phyloP scores from a whole-genome alignment of 495 filamentous ascomycete species.

The Neurospora terricola region DNA sequence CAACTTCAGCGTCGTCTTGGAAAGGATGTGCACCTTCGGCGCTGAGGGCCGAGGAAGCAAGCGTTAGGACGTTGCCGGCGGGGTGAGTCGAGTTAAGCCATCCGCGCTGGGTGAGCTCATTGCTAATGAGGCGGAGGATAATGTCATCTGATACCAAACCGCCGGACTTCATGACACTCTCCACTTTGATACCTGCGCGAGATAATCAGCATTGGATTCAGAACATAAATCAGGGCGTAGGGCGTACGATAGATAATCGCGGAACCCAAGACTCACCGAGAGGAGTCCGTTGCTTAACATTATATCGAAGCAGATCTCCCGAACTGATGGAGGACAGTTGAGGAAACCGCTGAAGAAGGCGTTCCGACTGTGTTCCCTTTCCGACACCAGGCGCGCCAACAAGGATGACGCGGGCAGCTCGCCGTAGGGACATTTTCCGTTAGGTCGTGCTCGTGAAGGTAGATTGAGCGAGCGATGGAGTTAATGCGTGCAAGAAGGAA shows the following conservation, averaged over 20 bases:
- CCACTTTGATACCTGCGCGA: conserved; percentile 69
- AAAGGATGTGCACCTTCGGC: conserved; percentile 16
- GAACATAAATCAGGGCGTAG: not conserved
- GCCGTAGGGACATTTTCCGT: conserved; percentile 49
- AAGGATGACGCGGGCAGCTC: conserved; percentile 86
- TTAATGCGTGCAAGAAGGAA: not conserved
- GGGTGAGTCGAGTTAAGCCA: conserved; percentile 51
- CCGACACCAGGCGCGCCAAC: conserved; percentile 88
- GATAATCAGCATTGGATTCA: not conserved
- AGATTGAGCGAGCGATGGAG: not conserved
- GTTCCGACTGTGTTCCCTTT: conserved; percentile 90
- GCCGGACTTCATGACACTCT: conserved; percentile 74
- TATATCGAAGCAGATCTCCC: conserved; percentile 81
- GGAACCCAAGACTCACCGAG: conserved; percentile 50
- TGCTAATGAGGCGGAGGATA: conserved; percentile 84
- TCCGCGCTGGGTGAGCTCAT: conserved; percentile 70
- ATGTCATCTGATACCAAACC: conserved; percentile 78
- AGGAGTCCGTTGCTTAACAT: conserved; percentile 79
- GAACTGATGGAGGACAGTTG: conserved; percentile 88
- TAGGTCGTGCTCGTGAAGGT: not conserved
- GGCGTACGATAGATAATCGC: not conserved
- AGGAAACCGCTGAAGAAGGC: conserved; percentile 75
- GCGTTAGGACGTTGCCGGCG: conserved; percentile 31
- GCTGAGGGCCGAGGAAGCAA: conserved; percentile 22
- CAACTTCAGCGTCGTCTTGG: conserved; percentile 22